Conservation (phyloP, 768 basidiomycete genomes). For the Suillus americanus region DNA sequence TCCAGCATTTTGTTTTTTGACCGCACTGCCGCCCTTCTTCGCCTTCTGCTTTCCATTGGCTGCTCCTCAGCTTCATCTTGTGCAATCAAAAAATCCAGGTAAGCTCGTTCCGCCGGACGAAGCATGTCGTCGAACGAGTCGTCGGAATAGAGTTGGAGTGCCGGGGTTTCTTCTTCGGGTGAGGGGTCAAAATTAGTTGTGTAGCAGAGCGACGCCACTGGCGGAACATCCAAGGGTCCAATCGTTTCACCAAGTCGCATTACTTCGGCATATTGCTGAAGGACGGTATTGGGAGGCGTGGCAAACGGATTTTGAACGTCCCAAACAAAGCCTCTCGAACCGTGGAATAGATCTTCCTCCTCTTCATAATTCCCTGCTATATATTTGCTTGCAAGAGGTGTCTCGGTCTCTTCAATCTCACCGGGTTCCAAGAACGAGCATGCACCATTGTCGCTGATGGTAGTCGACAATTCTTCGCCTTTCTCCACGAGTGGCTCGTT, state of each 20-base stretch:
- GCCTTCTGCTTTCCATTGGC: conserved; percentile 3
- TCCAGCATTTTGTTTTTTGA: conserved; percentile 11
- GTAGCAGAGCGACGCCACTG: background rate
- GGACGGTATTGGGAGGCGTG: background rate
- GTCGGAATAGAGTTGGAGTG: background rate
- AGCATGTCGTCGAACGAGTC: background rate
- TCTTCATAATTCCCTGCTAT: background rate
- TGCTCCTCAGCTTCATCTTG: conserved; percentile 6
- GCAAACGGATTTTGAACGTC: conserved; percentile 17
- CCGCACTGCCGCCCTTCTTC: conserved; percentile 7
- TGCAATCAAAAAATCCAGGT: conserved; percentile 4
- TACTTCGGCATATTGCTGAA: conserved; percentile 2
- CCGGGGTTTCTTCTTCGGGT: too few species aligned
- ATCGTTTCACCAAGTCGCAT: conserved; percentile 2
- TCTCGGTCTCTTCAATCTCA: conserved; percentile 3
- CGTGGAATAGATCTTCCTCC: background rate
- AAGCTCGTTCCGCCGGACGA: conserved; percentile 4
- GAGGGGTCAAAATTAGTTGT: background rate
- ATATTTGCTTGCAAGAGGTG: background rate
- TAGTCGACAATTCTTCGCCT: conserved; percentile 1
- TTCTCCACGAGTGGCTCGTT: background rate
- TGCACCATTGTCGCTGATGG: conserved; percentile 1
- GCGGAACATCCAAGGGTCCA: conserved; percentile 4
- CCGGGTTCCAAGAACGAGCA: conserved; percentile 5
- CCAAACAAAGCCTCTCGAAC: conserved; percentile 14